Evolutionary conservation across 345 rosid genomes (phyloP).

Genomic region (Boechera divaricarpa): DNA sequence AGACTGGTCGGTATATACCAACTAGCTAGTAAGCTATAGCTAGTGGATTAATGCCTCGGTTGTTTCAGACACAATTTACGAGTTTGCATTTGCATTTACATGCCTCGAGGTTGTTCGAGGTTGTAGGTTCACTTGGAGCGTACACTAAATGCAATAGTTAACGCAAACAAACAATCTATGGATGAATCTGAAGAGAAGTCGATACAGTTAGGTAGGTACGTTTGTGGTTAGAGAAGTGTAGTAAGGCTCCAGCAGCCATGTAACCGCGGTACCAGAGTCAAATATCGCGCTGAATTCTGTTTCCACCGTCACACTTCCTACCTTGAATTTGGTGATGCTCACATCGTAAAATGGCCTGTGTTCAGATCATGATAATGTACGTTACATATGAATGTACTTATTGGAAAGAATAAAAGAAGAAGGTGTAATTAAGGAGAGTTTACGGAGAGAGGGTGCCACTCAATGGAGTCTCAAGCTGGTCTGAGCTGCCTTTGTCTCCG

Average conservation of each 20-base stretch:
- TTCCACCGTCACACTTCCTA: conserved; percentile 60
- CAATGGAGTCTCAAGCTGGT: conserved; percentile 86
- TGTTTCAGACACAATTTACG: neutral
- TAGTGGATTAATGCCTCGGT: neutral
- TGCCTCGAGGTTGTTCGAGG: neutral
- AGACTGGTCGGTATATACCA: neutral
- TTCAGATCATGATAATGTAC: conserved; percentile 1
- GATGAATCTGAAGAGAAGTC: neutral
- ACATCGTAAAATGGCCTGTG: conserved; percentile 74
- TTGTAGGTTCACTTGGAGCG: neutral
- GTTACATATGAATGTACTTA: neutral
- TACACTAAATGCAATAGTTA: neutral
- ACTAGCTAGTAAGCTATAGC: neutral
- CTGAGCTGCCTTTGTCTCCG: conserved; percentile 86
- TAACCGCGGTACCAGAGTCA: conserved; percentile 93
- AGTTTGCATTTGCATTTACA: neutral
- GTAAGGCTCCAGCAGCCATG: conserved; percentile 85
- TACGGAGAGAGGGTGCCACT: conserved; percentile 53
- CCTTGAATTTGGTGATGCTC: conserved; percentile 58
- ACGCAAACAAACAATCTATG: neutral
- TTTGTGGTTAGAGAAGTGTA: conserved; percentile 63
- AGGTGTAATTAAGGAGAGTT: conserved; percentile 30
- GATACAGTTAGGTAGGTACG: conserved; percentile 52
- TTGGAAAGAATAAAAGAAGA: neutral
- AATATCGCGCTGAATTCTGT: conserved; percentile 68